Evolutionary conservation across 352 stramenopile genomes (phyloP).

Genomic region (Chrysophaeum taylorii): DNA sequence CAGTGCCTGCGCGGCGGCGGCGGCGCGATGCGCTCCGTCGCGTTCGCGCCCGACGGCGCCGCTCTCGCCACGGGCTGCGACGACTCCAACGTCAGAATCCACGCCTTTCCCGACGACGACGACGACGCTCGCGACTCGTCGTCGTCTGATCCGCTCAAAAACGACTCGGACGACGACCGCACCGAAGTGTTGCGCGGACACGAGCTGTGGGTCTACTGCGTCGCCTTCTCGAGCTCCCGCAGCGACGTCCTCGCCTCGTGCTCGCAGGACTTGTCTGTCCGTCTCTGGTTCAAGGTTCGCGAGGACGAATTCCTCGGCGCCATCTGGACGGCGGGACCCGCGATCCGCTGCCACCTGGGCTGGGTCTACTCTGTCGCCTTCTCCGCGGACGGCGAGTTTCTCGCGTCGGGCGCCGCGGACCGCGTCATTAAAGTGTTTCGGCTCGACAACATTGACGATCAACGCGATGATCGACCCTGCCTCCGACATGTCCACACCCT

Average conservation of each 20-base stretch:
- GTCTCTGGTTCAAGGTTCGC: not conserved
- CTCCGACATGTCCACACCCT: no score
- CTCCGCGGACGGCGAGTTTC: not conserved
- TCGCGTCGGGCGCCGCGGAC: not conserved
- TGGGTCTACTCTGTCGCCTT: slow-evolving; percentile 2
- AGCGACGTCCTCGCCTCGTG: not conserved
- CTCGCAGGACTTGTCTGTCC: not conserved
- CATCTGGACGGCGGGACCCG: not conserved
- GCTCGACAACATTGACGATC: no score
- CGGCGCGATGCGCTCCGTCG: not conserved
- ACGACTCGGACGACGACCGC: no score
- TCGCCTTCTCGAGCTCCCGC: not conserved
- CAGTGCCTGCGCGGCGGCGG: not conserved
- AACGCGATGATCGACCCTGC: no score
- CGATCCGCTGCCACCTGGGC: not conserved
- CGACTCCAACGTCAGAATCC: not conserved
- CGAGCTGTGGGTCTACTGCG: not conserved
- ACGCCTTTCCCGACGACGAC: not conserved
- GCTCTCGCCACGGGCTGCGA: not conserved
- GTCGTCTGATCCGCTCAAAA: no score
- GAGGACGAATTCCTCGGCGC: no score
- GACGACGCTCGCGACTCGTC: not conserved
- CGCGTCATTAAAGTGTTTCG: not conserved
- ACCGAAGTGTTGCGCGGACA: not conserved
- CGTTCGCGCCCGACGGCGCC: not conserved